Base-by-base conservation (phyloP, 257 asterid genomes). In the Salvia miltiorrhiza region DNA sequence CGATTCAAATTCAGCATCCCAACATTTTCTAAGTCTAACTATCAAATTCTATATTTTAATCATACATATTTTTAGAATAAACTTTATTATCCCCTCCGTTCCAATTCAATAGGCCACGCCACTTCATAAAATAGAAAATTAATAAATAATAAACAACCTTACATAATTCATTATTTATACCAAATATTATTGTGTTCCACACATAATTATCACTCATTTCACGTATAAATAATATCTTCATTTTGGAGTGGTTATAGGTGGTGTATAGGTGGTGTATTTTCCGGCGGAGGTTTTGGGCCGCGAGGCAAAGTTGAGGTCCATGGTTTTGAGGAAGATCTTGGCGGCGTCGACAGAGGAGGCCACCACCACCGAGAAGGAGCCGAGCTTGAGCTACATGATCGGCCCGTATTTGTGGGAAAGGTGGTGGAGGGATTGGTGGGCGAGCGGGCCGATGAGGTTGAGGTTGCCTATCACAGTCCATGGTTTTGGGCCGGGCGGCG, bases 381-480 rank as follows among this genome's bases (percentile, higher is more conserved):
- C 91, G 74, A 86, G 77, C 10, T 43, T 56, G 68, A 86, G 83
- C 0, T 73, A 80, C 82, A 86, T 81, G 6, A 86, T 1, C 40
- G 86, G 82, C n/a, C 91, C 91, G 78, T 86, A 77, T 41, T 79
- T 74, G 26, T 76, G 80, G 68, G 89, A 81, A 63, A 86, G 86
- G 0, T 26, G 8, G 77, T 86, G 80, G 26, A 83, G 63, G 33
- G 87, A 77, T 6, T 4, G 77, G 77, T 86, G 91, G 11, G 86
- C 87, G 53, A 80, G 82, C 2, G 79, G 4, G 21, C 91, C 88
- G 43, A 86, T 77, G 2, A 78, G 85, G 83, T 81, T 78, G 9
- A 86, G 80, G 77, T 86, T 81, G 7, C 91, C 91, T 61, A 86
- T 86, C 0, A 86, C 53, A 20, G 91, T 88, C 84, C 86, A 83